Conservation (phyloP, 805 yeast species). For the Candida bentonensis region DNA sequence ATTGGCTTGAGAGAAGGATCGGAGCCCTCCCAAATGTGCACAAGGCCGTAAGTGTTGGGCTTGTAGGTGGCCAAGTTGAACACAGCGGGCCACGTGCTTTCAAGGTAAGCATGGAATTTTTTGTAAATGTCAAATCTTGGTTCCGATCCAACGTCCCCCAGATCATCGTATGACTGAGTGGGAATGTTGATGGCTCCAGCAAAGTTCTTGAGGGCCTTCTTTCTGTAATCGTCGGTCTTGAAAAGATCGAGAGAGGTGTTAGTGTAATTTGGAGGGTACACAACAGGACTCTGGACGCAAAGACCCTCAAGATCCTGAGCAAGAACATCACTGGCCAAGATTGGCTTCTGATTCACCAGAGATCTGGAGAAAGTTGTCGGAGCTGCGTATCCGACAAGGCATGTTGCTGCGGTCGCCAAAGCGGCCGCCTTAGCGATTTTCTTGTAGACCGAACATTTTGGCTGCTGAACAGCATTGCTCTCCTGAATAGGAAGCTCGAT, state of each 20-base stretch:
- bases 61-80: slow-evolving; percentile 32
- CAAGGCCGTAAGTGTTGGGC: slow-evolving; percentile 11
- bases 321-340: no score
- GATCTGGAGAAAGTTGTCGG: no score
- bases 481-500: not conserved
- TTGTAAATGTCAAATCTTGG: slow-evolving; percentile 36
- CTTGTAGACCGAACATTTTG: no score
- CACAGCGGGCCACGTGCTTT: slow-evolving; percentile 35
- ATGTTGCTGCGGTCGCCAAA: no score
- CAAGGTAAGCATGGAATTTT: slow-evolving; percentile 40
- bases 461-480: not conserved
- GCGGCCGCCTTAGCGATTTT: no score
- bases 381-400: no score
- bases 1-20: slow-evolving; percentile 36
- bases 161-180: slow-evolving; percentile 49
- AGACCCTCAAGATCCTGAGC: not conserved
- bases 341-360: no score
- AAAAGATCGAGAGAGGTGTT: not conserved
- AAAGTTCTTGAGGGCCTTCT: slow-evolving; percentile 9
- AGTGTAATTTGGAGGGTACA: not conserved
- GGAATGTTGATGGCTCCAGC: slow-evolving; percentile 49
- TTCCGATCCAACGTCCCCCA: slow-evolving; percentile 32
- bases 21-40: slow-evolving; percentile 9
- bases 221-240: slow-evolving; percentile 4
- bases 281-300: not conserved